Conservation (phyloP, 805 yeast genomes). For the Monosporozyma yasuniensis region DNA sequence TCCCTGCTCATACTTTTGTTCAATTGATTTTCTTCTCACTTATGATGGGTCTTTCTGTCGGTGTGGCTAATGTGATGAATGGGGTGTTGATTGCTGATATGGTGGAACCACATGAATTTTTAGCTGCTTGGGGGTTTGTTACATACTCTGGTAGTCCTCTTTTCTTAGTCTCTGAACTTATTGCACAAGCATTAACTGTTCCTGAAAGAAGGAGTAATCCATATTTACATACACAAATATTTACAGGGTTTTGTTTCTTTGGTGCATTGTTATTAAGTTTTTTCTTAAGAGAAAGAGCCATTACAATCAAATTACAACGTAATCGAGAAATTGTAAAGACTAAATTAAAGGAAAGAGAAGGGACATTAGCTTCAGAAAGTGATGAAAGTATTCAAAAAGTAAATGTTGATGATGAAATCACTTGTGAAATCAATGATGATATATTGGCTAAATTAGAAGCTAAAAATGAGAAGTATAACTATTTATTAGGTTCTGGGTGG, state of each 20-base stretch:
- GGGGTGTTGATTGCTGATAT: slow-evolving; percentile 36
- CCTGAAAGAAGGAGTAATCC: slow-evolving; percentile 31
- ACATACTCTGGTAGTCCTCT: slow-evolving; percentile 26
- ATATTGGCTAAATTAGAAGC: neutral
- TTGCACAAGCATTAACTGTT: slow-evolving; percentile 42
- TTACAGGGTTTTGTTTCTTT: slow-evolving; percentile 44
- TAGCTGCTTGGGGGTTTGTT: slow-evolving; percentile 34
- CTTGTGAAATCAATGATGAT: neutral
- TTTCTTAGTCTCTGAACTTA: slow-evolving; percentile 41
- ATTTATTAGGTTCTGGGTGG: slow-evolving; percentile 10
- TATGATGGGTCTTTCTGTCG: slow-evolving; percentile 37
- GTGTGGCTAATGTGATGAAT: slow-evolving; percentile 38
- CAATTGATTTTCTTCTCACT: slow-evolving; percentile 36
- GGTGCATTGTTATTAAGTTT: slow-evolving; percentile 36
- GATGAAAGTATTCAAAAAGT: neutral
- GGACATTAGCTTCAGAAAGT: neutral
- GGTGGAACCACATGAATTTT: slow-evolving; percentile 31
- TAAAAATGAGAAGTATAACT: slow-evolving; percentile 11
- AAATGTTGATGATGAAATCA: neutral
- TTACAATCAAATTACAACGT: slow-evolving; percentile 1
- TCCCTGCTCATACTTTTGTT: slow-evolving; percentile 35
- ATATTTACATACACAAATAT: slow-evolving; percentile 50
- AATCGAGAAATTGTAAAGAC: slow-evolving; percentile 26
- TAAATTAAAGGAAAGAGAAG: neutral
- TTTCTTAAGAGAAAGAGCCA: slow-evolving; percentile 37